Evolutionary conservation across 1,139 yeast species (phyloP).

Genomic region (Blastobotrys ciferrii): DNA sequence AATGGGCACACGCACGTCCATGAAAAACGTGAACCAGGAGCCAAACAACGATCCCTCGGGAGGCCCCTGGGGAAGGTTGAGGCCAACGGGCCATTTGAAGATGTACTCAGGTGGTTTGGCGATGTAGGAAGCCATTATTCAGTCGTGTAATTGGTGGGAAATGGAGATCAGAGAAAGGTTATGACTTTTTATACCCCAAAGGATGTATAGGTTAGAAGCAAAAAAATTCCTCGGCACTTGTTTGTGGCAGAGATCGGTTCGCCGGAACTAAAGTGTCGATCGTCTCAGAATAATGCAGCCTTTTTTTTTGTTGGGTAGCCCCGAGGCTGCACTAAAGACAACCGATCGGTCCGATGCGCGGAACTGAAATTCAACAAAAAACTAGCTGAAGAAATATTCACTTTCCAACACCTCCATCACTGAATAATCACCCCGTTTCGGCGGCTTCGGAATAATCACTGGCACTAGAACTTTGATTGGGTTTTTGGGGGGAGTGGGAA

Average conservation of each 20-base stretch:
- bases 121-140: constrained; percentile 21
- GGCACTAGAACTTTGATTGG: constrained; percentile 48
- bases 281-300: no score
- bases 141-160: neutral
- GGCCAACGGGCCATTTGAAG: constrained; percentile 32
- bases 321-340: no score
- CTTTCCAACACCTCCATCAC: constrained; percentile 65
- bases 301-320: no score
- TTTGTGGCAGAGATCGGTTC: no score
- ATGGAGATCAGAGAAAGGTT: neutral
- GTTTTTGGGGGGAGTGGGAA: neutral
- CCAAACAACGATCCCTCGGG: constrained; percentile 30
- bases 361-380: constrained; percentile 3
- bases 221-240: no score
- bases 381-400: constrained; percentile 63
- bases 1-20: constrained; percentile 50
- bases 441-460: constrained; percentile 63
- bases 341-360: no score
- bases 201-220: constrained; percentile 2
- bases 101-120: constrained; percentile 31
- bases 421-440: constrained; percentile 74
- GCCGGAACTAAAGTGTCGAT: no score
- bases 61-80: constrained; percentile 32
- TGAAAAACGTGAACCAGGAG: constrained; percentile 36
- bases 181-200: neutral